Evolutionary conservation across 306 rosid genomes (phyloP).

Genomic region (Cucurbita ficifolia): DNA sequence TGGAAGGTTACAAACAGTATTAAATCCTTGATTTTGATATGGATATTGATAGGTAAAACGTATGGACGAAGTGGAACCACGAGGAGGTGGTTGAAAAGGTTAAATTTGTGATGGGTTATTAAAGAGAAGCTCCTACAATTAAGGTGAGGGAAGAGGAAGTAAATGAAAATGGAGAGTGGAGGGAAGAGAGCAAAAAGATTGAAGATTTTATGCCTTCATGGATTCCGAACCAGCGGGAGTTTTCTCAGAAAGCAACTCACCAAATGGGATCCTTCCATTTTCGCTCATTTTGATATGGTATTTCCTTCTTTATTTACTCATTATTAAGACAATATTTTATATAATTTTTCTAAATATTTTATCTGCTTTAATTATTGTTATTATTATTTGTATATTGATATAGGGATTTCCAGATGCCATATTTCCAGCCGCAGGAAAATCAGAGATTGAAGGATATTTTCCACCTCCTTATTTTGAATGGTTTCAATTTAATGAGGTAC

Average conservation of each 20-base stretch:
- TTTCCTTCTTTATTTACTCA: too few species aligned
- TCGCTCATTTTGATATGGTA: conserved; percentile 35
- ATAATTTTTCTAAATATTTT: too few species aligned
- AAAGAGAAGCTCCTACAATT: not conserved
- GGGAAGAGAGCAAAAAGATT: conserved; percentile 25
- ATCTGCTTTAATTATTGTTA: too few species aligned
- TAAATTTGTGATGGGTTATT: not conserved
- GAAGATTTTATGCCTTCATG: conserved; percentile 81
- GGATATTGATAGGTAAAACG: not conserved
- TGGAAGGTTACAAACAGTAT: too few species aligned
- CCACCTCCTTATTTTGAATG: conserved; percentile 85
- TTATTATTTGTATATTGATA: not conserved
- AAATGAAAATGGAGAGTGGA: conserved; percentile 22
- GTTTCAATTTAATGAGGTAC: conserved; percentile 71
- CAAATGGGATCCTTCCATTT: conserved; percentile 76
- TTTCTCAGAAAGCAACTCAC: conserved; percentile 60
- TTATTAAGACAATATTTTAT: too few species aligned
- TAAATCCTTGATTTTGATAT: too few species aligned
- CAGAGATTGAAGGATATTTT: conserved; percentile 71
- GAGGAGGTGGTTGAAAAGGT: not conserved
- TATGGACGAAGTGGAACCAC: not conserved
- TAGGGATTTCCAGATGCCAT: conserved; percentile 65
- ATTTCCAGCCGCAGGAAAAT: conserved; percentile 76
- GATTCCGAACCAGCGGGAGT: conserved; percentile 76
- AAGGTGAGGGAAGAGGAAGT: not conserved